These are phyloP conservation scores for Picea sitchensis DNA, from an alignment of 75 land plant species.

Conservation along the genomic window DNA sequence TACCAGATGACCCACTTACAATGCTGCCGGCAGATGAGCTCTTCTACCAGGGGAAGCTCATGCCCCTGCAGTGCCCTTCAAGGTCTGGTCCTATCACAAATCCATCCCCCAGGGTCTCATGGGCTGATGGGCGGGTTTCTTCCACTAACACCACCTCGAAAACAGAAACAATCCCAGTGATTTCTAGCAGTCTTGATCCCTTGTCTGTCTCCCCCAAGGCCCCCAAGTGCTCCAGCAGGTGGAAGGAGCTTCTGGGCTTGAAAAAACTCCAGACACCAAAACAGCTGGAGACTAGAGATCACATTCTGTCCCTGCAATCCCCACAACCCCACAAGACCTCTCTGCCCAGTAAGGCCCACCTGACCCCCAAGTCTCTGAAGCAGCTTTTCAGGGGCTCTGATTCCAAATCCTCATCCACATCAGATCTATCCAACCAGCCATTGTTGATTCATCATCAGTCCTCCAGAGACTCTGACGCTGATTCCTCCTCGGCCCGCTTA, in stretches of 20 bases:
- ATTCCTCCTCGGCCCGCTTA: constrained; percentile 36
- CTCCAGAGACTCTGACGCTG: constrained; percentile 33
- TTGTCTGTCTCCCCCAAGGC: constrained; percentile 60
- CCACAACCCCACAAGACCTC: background rate
- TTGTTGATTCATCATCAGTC: constrained; percentile 16
- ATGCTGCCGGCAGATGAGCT: constrained; percentile 65
- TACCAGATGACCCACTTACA: constrained; percentile 32
- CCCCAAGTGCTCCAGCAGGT: constrained; percentile 59
- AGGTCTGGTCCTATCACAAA: constrained; percentile 7
- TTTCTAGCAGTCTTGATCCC: constrained; percentile 25
- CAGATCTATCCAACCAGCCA: constrained; percentile 30
- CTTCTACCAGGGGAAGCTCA: constrained; percentile 58
- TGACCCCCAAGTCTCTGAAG: constrained; percentile 21
- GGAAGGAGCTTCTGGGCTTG: constrained; percentile 73
- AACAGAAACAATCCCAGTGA: background rate
- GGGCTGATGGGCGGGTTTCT: constrained; percentile 11
- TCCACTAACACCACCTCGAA: background rate
- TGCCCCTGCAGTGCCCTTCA: constrained; percentile 42
- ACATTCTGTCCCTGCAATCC: constrained; percentile 14
- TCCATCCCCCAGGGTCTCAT: background rate
- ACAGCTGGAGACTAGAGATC: background rate
- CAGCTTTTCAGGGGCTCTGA: constrained; percentile 38
- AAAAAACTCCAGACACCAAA: constrained; percentile 28
- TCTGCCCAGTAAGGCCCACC: background rate
- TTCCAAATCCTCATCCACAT: constrained; percentile 26